Conservation (phyloP, 2,329 filamentous ascomycete species). For the Bretziella fagacearum region DNA sequence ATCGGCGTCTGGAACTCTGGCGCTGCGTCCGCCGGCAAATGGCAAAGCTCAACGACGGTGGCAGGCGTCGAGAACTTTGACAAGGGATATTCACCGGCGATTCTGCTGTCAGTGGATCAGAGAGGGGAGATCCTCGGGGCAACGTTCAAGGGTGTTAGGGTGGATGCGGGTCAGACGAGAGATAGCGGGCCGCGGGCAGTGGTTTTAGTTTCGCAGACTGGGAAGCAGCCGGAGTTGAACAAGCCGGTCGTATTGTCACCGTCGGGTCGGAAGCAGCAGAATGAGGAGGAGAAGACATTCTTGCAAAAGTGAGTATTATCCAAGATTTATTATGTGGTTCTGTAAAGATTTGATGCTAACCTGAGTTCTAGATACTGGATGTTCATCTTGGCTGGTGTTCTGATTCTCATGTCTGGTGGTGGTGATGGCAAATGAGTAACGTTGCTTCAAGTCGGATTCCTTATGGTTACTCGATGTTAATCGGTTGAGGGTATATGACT, state of each 20-base stretch:
- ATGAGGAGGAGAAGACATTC: slow-evolving; percentile 44
- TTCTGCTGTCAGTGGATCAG: slow-evolving; percentile 35
- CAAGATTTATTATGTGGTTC: neutral
- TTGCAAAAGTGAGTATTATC: slow-evolving; percentile 42
- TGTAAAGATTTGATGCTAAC: slow-evolving; percentile 1
- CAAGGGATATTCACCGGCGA: slow-evolving; percentile 42
- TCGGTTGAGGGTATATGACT: too few relatives aligned
- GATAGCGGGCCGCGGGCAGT: slow-evolving; percentile 46
- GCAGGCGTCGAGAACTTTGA: slow-evolving; percentile 39
- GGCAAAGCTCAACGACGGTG: slow-evolving; percentile 39
- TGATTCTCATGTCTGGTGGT: slow-evolving; percentile 37
- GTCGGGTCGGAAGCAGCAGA: slow-evolving; percentile 38
- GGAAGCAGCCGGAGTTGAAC: slow-evolving; percentile 42
- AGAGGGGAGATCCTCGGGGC: slow-evolving; percentile 29
- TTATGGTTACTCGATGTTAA: too few relatives aligned
- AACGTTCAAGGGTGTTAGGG: slow-evolving; percentile 35
- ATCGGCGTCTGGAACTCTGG: slow-evolving; percentile 22
- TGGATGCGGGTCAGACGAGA: slow-evolving; percentile 47
- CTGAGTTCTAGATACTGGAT: slow-evolving; percentile 43
- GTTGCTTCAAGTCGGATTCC: too few relatives aligned
- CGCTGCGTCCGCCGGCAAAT: slow-evolving; percentile 24
- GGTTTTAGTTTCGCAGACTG: slow-evolving; percentile 30
- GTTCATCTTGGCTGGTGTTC: slow-evolving; percentile 36
- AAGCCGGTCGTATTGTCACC: slow-evolving; percentile 44
- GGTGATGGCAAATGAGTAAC: slow-evolving; percentile 31